Evolutionary conservation across 768 basidiomycete species (phyloP).

Genomic region (Tulasnella sp.): DNA sequence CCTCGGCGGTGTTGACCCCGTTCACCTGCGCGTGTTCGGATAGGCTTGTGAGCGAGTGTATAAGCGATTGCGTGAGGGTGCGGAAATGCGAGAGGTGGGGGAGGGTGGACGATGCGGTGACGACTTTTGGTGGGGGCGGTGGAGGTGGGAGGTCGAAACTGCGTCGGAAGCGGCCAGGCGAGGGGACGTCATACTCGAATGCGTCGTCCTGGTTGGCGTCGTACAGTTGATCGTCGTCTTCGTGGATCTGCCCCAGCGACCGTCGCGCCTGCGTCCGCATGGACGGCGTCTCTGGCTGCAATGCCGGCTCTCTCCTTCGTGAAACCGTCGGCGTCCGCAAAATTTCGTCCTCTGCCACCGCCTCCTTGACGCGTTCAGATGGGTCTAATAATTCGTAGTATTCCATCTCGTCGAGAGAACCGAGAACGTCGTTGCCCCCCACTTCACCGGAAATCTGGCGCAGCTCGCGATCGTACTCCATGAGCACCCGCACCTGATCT

Average conservation of each 20-base stretch:
- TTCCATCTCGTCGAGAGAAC: slow-evolving; percentile 52
- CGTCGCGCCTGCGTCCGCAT: not conserved
- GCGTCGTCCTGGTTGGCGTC: slow-evolving; percentile 38
- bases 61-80: slow-evolving; percentile 59
- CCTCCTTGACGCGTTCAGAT: not conserved
- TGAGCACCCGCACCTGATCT: slow-evolving; percentile 63
- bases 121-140: slow-evolving; percentile 28
- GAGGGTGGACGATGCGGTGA: slow-evolving; percentile 47
- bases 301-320: not conserved
- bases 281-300: not conserved
- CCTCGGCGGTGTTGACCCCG: slow-evolving; percentile 70
- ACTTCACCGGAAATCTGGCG: slow-evolving; percentile 63
- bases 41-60: slow-evolving; percentile 59
- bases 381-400: slow-evolving; percentile 34
- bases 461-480: slow-evolving; percentile 70
- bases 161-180: slow-evolving; percentile 36
- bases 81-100: slow-evolving; percentile 60
- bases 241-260: slow-evolving; percentile 9
- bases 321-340: slow-evolving; percentile 19
- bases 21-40: slow-evolving; percentile 86
- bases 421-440: slow-evolving; percentile 61
- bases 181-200: slow-evolving; percentile 29
- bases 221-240: slow-evolving; percentile 28
- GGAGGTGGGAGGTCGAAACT: slow-evolving; percentile 37
- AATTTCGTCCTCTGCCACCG: slow-evolving; percentile 13